phyloP scores from a whole-genome alignment of 2,329 filamentous ascomycete genomes.

The Venturia oleaginea region DNA sequence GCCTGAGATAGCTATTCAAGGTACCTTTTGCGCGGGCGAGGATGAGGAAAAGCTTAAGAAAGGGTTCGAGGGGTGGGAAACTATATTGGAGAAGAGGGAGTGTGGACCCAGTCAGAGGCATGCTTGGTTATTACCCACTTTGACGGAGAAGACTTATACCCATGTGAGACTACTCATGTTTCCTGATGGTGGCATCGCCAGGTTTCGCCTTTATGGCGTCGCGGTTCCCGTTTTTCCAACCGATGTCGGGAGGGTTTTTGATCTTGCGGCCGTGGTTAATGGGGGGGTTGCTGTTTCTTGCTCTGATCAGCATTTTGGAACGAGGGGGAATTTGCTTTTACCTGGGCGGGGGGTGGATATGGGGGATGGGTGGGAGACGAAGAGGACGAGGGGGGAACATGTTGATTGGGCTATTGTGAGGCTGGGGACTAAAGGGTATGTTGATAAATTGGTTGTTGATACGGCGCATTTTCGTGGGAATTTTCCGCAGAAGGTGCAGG shows the following conservation, averaged over 20 bases:
- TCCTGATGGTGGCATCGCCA: constrained; percentile 73
- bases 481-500: constrained; percentile 66
- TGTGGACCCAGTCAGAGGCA: constrained; percentile 68
- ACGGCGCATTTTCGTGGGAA: constrained; percentile 80
- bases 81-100: constrained; percentile 58
- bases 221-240: constrained; percentile 68
- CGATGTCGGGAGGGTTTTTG: constrained; percentile 56
- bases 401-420: constrained; percentile 74
- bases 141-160: constrained; percentile 59
- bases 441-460: constrained; percentile 63
- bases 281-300: constrained; percentile 67
- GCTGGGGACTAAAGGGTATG: constrained; percentile 56
- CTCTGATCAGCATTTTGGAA: constrained; percentile 78
- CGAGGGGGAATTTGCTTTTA: constrained; percentile 69
- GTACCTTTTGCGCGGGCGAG: constrained; percentile 50
- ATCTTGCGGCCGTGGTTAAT: constrained; percentile 70
- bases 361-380: constrained; percentile 84
- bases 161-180: constrained; percentile 79
- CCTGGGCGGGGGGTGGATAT: constrained; percentile 74
- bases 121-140: constrained; percentile 56
- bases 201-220: constrained; percentile 68
- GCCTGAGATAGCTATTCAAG: constrained; percentile 69
- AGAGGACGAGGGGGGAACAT: constrained; percentile 63
- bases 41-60: constrained; percentile 5
- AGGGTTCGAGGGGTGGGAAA: constrained; percentile 48